phyloP scores from a whole-genome alignment of 2,329 filamentous ascomycete species.

The Cladosporium sphaerospermum region DNA sequence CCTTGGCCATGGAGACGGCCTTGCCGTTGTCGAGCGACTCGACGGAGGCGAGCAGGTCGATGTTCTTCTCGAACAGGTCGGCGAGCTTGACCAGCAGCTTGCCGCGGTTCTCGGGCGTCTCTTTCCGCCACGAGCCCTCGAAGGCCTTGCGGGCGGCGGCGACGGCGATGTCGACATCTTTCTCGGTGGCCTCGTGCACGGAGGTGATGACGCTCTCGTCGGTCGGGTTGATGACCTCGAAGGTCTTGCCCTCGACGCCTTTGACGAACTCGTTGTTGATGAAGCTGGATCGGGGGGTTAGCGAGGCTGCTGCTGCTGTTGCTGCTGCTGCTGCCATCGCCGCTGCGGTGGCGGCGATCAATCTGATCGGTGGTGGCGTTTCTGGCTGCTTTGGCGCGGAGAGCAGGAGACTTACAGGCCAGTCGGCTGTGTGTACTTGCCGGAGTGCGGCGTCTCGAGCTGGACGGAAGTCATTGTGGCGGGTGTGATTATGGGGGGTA shows the following conservation, averaged over 20 bases:
- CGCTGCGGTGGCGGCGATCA: background rate
- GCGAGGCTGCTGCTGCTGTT: background rate
- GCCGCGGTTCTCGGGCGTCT: constrained; percentile 65
- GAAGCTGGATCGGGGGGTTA: constrained; percentile 49
- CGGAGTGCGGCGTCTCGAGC: constrained; percentile 63
- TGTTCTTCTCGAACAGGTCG: constrained; percentile 71
- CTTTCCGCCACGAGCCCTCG: constrained; percentile 62
- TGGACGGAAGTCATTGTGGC: constrained; percentile 43
- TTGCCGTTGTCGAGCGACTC: constrained; percentile 89
- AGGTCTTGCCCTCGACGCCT: constrained; percentile 77
- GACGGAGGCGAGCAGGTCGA: constrained; percentile 68
- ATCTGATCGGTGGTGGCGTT: constrained; percentile 3
- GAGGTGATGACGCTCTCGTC: constrained; percentile 79
- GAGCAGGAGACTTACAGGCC: constrained; percentile 46
- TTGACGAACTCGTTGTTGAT: constrained; percentile 92
- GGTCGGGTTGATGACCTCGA: constrained; percentile 85
- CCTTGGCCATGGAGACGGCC: constrained; percentile 68
- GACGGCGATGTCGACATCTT: constrained; percentile 76
- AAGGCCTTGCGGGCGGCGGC: constrained; percentile 80
- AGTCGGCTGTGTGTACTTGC: constrained; percentile 49
- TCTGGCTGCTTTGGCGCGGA: constrained; percentile 41
- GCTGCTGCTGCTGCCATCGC: background rate
- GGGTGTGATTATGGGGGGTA: constrained; percentile 6
- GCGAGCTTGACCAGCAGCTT: constrained; percentile 68
- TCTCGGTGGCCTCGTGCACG: constrained; percentile 79